These are phyloP conservation scores for Trichoderma semiorbis DNA, from an alignment of 2,329 filamentous ascomycete genomes.

Conservation along the genomic window DNA sequence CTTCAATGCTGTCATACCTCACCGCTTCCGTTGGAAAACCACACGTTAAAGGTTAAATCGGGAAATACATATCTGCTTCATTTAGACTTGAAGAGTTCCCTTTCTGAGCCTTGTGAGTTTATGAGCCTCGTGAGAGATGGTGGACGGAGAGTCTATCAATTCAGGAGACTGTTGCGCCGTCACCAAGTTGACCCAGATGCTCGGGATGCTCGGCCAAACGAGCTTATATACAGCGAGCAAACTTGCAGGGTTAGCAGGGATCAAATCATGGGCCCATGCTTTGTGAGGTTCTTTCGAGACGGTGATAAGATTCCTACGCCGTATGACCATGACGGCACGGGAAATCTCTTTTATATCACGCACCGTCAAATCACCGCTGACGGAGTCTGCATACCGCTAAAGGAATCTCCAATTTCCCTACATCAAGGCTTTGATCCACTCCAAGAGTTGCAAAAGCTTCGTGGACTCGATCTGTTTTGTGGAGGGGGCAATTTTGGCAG, in stretches of 20 bases:
- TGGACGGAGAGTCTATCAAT: constrained; percentile 26
- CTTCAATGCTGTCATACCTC: constrained; percentile 47
- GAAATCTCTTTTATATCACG: constrained; percentile 63
- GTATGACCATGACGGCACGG: constrained; percentile 63
- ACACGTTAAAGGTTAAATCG: constrained; percentile 33
- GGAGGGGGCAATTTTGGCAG: constrained; percentile 75
- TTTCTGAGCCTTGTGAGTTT: constrained; percentile 61
- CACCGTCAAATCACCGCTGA: constrained; percentile 27
- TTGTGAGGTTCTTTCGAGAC: constrained; percentile 53
- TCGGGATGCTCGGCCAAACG: constrained; percentile 46
- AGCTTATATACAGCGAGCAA: constrained; percentile 55
- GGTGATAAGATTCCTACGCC: constrained; percentile 52
- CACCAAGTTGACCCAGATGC: constrained; percentile 34
- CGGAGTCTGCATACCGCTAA: constrained; percentile 34
- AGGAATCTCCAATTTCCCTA: constrained; percentile 35
- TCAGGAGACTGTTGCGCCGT: constrained; percentile 55
- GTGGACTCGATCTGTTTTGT: constrained; percentile 70
- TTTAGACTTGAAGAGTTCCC: constrained; percentile 27
- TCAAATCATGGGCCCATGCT: constrained; percentile 54
- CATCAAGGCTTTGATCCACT: constrained; percentile 55
- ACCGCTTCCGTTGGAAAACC: constrained; percentile 10
- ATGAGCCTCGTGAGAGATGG: constrained; percentile 30
- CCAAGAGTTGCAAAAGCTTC: constrained; percentile 39
- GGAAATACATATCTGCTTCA: constrained; percentile 60
- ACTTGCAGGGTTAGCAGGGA: constrained; percentile 35